phyloP scores from a whole-genome alignment of 1,284 basidiomycete species.

The Stygiomarasmius scandens region DNA sequence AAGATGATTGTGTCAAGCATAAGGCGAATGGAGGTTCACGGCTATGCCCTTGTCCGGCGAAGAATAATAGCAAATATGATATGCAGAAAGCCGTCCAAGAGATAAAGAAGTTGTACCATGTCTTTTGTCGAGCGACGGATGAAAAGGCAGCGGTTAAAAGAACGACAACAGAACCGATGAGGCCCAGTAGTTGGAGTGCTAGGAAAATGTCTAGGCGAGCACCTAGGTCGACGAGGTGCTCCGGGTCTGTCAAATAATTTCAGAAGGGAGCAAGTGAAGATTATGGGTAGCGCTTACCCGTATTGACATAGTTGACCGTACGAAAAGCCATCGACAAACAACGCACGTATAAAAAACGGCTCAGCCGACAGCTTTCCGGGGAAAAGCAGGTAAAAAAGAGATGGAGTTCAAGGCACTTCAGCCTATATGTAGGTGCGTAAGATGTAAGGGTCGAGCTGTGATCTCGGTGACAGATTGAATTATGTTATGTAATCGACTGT shows the following conservation, averaged over 20 bases:
- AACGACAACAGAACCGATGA: conserved; percentile 19
- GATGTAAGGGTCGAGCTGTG: too few relatives aligned
- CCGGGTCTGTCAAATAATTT: neutral
- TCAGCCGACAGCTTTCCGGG: too few relatives aligned
- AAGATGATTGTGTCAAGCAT: conserved; percentile 21
- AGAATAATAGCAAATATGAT: conserved; percentile 21
- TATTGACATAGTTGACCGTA: too few relatives aligned
- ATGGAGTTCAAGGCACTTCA: too few relatives aligned
- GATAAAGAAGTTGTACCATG: conserved; percentile 25
- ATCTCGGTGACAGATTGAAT: too few relatives aligned
- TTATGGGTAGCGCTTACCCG: too few relatives aligned
- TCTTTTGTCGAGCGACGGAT: conserved; percentile 18
- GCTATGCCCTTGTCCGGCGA: conserved; percentile 16
- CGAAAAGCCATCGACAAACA: too few relatives aligned
- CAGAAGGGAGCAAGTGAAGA: too few relatives aligned
- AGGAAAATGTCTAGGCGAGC: conserved; percentile 10
- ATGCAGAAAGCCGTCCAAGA: conserved; percentile 22
- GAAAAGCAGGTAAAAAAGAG: too few relatives aligned
- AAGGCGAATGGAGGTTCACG: conserved; percentile 16
- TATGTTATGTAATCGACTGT: too few relatives aligned
- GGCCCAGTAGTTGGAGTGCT: conserved; percentile 19
- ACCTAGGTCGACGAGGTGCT: neutral
- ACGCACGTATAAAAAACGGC: too few relatives aligned
- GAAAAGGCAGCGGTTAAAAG: conserved; percentile 22
- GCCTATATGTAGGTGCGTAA: too few relatives aligned